Evolutionary conservation across 2,329 filamentous ascomycete species (phyloP).

Genomic region (Epichloe amarillans): DNA sequence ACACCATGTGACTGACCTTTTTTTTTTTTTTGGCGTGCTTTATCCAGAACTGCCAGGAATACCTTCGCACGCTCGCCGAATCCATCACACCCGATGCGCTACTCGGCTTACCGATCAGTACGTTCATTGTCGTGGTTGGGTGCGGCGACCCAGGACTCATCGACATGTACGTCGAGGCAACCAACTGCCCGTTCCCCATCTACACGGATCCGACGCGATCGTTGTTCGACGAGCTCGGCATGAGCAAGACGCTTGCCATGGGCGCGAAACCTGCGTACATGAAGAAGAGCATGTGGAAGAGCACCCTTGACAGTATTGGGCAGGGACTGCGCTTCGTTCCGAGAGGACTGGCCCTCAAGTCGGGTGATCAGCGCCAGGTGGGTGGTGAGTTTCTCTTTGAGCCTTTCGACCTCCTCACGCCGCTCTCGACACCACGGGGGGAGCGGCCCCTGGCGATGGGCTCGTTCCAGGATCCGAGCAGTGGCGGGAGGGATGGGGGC

Average conservation of each 20-base stretch:
- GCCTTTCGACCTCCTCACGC: slow-evolving; percentile 30
- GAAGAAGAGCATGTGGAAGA: slow-evolving; percentile 37
- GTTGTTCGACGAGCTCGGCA: slow-evolving; percentile 54
- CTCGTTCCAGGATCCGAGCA: slow-evolving; percentile 10
- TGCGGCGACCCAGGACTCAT: slow-evolving; percentile 60
- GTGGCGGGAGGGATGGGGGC: slow-evolving; percentile 7
- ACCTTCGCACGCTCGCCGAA: slow-evolving; percentile 47
- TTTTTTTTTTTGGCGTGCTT: neutral
- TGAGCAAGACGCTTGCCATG: slow-evolving; percentile 49
- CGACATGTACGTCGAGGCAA: slow-evolving; percentile 47
- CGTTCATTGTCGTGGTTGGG: slow-evolving; percentile 56
- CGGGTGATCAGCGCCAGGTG: slow-evolving; percentile 54
- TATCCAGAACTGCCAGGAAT: slow-evolving; percentile 60
- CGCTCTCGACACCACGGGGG: slow-evolving; percentile 28
- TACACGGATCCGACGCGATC: slow-evolving; percentile 60
- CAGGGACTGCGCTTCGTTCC: slow-evolving; percentile 48
- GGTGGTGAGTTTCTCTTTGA: slow-evolving; percentile 74
- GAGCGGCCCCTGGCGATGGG: slow-evolving; percentile 15
- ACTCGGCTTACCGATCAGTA: slow-evolving; percentile 37
- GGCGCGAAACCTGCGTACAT: slow-evolving; percentile 53
- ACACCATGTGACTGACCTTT: neutral
- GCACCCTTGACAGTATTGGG: slow-evolving; percentile 36
- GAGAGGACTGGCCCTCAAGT: slow-evolving; percentile 44
- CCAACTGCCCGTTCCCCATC: slow-evolving; percentile 56
- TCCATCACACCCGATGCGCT: slow-evolving; percentile 40